Evolutionary conservation across 257 asterid genomes (phyloP), one percentile per base, ranked within the genome.

Genomic region (Salvia splendens): DNA sequence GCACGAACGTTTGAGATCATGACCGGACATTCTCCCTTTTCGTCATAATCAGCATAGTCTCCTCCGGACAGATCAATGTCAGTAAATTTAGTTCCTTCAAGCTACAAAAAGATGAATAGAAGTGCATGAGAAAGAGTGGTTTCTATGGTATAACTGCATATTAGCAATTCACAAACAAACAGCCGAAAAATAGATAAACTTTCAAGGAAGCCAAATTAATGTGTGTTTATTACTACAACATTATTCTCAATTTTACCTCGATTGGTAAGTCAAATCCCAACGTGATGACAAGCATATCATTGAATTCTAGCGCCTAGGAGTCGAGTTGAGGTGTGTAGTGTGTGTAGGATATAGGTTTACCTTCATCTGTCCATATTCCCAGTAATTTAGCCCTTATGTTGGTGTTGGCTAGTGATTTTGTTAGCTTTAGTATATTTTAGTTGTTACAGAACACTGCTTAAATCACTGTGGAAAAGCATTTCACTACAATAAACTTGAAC

Each of bases 1-100:
- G 96, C 87, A 51, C 83, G 77, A 28, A 79, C 85, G 76, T 87
- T 89, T 73, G 96, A 89, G 77, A 91, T 85, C 96, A 84, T 89
- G 73, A 94, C 98, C 0, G 96, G 96, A 68, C 85, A 82, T 78
- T 84, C 85, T 11, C 99, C 98, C 86, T 89, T 91, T 81, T 94
- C 98, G 43, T 89, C 96, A 33, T 91, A 94, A 59, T 91, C 99
- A 15, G 84, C 68, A 50, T 69, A 94, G 35, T 94, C 98, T 24
- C 86, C 97, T 50, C 62, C 86, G 0, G 96, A 87, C 71, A 94
- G 76, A 75, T 94, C 96, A 17, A 94, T 84, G 77, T 71, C 87
- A 10, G 72, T 78, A 69, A 84, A 94, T 58, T 68, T 82, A 5
- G 95, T 84, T 68, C 99, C 98, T 73, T 79, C 90, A 57, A 81